phyloP scores from a whole-genome alignment of 148 eudicot genomes.

The Rhododendron henanense region DNA sequence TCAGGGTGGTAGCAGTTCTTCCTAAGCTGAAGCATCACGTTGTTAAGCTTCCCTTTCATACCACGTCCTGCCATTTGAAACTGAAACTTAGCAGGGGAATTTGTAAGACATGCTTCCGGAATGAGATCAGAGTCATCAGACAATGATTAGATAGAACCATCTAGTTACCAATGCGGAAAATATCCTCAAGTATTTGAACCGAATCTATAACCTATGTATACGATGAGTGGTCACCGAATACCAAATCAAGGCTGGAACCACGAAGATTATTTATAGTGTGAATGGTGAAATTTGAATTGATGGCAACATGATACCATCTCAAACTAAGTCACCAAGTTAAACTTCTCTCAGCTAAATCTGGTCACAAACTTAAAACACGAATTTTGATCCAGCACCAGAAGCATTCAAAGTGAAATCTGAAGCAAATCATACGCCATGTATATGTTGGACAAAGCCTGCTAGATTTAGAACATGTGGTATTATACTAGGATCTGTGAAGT shows the following conservation, averaged over 20 bases:
- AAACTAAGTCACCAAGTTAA: neutral
- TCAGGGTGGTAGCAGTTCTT: conserved; percentile 98
- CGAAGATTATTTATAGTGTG: neutral
- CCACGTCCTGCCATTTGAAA: conserved; percentile 51
- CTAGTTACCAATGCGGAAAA: neutral
- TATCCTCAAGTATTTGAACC: neutral
- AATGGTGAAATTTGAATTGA: neutral
- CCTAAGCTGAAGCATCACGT: conserved; percentile 87
- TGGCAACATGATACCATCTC: neutral
- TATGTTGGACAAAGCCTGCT: neutral
- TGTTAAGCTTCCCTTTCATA: conserved; percentile 68
- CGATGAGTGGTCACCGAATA: neutral
- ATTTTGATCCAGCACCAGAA: neutral
- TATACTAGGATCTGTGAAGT: neutral
- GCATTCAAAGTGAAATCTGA: neutral
- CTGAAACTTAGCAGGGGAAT: conserved; percentile 7
- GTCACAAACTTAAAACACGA: neutral
- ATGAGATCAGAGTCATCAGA: neutral
- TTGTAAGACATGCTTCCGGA: neutral
- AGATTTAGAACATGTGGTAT: neutral
- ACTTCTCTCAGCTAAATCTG: neutral
- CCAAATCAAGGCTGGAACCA: neutral
- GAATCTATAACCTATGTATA: neutral
- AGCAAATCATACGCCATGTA: neutral
- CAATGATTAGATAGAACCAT: neutral